These are phyloP conservation scores for Pyrenula massariospora DNA, from an alignment of 495 filamentous ascomycete species.

Conservation along the genomic window DNA sequence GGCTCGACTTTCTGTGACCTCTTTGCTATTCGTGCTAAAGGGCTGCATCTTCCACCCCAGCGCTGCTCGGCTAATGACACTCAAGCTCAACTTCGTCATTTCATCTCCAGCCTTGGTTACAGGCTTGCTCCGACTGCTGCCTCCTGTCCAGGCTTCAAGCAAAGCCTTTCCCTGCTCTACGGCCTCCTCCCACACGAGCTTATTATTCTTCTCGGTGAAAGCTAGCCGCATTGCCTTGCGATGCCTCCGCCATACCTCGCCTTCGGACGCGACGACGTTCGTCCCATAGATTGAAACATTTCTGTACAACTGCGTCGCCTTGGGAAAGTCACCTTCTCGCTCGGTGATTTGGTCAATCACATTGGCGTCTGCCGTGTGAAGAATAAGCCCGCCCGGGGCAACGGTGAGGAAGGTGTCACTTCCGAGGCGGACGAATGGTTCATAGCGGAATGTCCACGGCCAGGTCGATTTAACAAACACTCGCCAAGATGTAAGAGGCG, in stretches of 20 bases:
- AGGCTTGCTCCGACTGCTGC: background rate
- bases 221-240: slow-evolving; percentile 25
- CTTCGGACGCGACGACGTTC: slow-evolving; percentile 30
- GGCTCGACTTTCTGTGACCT: background rate
- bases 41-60: slow-evolving; percentile 21
- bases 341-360: slow-evolving; percentile 46
- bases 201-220: slow-evolving; percentile 38
- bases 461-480: slow-evolving; percentile 17
- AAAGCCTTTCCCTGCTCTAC: slow-evolving; percentile 16
- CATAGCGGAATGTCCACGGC: slow-evolving; percentile 23
- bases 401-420: slow-evolving; percentile 43
- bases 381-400: slow-evolving; percentile 27
- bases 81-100: slow-evolving; percentile 26
- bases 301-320: slow-evolving; percentile 44
- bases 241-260: slow-evolving; percentile 30
- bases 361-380: slow-evolving; percentile 44
- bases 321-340: slow-evolving; percentile 54
- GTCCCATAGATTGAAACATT: slow-evolving; percentile 34
- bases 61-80: slow-evolving; percentile 29
- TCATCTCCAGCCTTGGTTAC: slow-evolving; percentile 17
- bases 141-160: slow-evolving; percentile 21
- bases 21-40: background rate
- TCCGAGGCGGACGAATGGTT: slow-evolving; percentile 25
- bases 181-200: slow-evolving; percentile 29
- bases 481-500: background rate